phyloP scores from a whole-genome alignment of 2,329 filamentous ascomycete genomes.

The Neophaeococcomyces mojaviensis region DNA sequence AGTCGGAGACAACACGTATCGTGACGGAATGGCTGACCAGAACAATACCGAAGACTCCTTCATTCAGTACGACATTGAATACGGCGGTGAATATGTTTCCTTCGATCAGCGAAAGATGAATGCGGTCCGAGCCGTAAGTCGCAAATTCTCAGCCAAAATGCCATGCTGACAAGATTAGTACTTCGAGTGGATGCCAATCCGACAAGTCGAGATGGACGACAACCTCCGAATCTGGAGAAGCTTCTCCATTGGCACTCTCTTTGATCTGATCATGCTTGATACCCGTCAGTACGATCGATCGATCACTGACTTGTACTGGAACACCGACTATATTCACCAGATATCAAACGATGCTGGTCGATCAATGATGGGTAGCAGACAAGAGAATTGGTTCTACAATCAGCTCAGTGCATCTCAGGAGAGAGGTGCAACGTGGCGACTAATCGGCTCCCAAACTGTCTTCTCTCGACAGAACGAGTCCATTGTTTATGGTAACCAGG shows the following conservation, averaged over 20 bases:
- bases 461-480: conserved; percentile 53
- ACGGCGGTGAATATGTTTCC: conserved; percentile 45
- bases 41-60: conserved; percentile 64
- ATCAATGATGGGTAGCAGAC: conserved; percentile 61
- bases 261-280: conserved; percentile 63
- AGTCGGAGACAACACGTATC: conserved; percentile 59
- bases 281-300: conserved; percentile 62
- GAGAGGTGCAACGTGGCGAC: conserved; percentile 61
- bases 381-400: conserved; percentile 69
- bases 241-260: conserved; percentile 58
- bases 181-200: conserved; percentile 26
- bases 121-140: conserved; percentile 56
- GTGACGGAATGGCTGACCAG: conserved; percentile 52
- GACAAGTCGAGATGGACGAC: conserved; percentile 61
- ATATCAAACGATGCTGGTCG: conserved; percentile 62
- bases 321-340: conserved; percentile 52
- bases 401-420: conserved; percentile 50
- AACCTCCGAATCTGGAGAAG: conserved; percentile 61
- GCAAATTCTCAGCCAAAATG: conserved; percentile 58
- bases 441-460: conserved; percentile 64
- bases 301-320: conserved; percentile 54
- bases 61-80: conserved; percentile 33
- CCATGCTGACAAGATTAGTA: conserved; percentile 16
- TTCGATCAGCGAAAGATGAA: conserved; percentile 70
- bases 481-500: conserved; percentile 33